Percentiles rank a stretch among this genome's conserved stretches.
Evolutionary conservation across 169 alveolate genomes (phyloP).

Genomic region (Plasmodium gaboni): DNA sequence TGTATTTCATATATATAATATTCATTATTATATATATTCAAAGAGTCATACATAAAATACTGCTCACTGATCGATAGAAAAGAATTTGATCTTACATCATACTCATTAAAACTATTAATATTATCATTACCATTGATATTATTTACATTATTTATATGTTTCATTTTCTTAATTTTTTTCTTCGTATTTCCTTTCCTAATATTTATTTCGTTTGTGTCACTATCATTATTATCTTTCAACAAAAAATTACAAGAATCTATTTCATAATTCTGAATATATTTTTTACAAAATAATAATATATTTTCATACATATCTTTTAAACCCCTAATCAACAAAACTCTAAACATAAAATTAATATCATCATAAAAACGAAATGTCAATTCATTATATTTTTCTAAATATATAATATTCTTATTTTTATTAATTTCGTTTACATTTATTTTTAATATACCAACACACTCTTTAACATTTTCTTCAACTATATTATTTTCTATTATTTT

Average conservation of each 20-base stretch:
- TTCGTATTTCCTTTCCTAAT: no score
- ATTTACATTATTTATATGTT: background rate
- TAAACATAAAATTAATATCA: slow-evolving; percentile 42
- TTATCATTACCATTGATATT: background rate
- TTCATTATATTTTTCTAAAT: slow-evolving; percentile 54
- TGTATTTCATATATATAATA: slow-evolving; percentile 47
- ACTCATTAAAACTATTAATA: background rate
- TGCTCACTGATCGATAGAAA: slow-evolving; percentile 34
- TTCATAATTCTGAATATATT: slow-evolving; percentile 32
- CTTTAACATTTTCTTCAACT: background rate
- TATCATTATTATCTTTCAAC: background rate
- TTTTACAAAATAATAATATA: slow-evolving; percentile 20
- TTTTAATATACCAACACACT: slow-evolving; percentile 48
- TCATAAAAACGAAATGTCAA: slow-evolving; percentile 32
- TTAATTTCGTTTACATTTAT: slow-evolving; percentile 26
- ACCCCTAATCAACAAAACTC: slow-evolving; percentile 49
- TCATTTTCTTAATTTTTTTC: no score
- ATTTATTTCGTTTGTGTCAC: no score
- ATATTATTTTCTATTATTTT: no score
- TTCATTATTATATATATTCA: slow-evolving; percentile 15
- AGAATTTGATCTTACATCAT: background rate
- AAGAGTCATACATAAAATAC: slow-evolving; percentile 37
- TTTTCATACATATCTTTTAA: slow-evolving; percentile 10
- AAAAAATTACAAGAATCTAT: background rate
- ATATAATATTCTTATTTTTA: slow-evolving; percentile 31